phyloP scores from a whole-genome alignment of 345 rosid species.

The Acer campestre region DNA sequence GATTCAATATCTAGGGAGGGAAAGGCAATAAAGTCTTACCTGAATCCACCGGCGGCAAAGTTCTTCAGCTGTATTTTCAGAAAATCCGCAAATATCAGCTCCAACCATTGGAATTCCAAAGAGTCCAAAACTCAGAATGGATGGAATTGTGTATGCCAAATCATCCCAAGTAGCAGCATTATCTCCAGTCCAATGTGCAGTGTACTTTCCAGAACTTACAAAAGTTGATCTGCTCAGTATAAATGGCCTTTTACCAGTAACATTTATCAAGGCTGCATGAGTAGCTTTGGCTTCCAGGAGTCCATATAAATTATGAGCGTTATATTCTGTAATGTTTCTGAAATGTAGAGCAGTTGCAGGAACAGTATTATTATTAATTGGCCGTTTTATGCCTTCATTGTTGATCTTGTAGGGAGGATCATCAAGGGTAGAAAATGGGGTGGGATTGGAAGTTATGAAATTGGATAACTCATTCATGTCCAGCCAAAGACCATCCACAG shows the following conservation, averaged over 20 bases:
- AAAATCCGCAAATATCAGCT: constrained; percentile 1
- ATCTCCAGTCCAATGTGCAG: constrained; percentile 3
- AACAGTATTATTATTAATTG: constrained; percentile 29
- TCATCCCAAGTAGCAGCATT: constrained; percentile 1
- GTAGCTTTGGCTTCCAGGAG: constrained; percentile 41
- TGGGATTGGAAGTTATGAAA: constrained; percentile 37
- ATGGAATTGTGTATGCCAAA: constrained; percentile 5
- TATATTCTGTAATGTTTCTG: constrained; percentile 34
- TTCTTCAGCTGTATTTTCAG: background rate
- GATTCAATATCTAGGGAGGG: background rate
- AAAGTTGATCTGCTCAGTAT: constrained; percentile 4
- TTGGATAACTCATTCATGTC: constrained; percentile 60
- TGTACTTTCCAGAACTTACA: background rate
- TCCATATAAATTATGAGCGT: constrained; percentile 49
- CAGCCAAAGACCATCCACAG: constrained; percentile 54
- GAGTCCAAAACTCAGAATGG: background rate
- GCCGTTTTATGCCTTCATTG: constrained; percentile 19
- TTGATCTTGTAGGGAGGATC: constrained; percentile 15
- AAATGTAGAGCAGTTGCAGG: constrained; percentile 41
- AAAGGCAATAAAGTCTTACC: background rate
- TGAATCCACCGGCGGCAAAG: constrained; percentile 1
- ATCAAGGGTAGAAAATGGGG: constrained; percentile 36
- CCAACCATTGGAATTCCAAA: constrained; percentile 4
- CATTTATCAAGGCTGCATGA: background rate
- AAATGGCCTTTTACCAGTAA: constrained; percentile 2